phyloP scores from a whole-genome alignment of 768 basidiomycete genomes.

The Cyclocybe cylindracea region DNA sequence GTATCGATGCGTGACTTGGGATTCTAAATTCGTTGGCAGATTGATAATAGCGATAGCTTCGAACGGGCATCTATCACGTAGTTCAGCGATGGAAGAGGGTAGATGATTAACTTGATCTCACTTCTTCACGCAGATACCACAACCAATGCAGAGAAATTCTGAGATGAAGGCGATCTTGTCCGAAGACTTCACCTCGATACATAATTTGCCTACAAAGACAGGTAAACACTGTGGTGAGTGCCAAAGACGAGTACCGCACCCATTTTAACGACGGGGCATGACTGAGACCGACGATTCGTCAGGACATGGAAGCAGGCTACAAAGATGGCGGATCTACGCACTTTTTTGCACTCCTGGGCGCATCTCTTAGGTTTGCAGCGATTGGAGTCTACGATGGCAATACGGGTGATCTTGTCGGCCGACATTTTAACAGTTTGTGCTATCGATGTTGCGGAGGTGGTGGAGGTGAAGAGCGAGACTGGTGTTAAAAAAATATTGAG shows the following conservation, averaged over 20 bases:
- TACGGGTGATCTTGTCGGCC: constrained; percentile 92
- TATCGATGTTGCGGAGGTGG: constrained; percentile 16
- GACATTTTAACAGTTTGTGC: constrained; percentile 49
- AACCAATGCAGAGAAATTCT: constrained; percentile 98
- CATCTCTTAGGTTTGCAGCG: constrained; percentile 96
- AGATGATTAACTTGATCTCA: constrained; percentile 37
- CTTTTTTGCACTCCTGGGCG: constrained; percentile 98
- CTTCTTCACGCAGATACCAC: constrained; percentile 99
- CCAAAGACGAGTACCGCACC: constrained; percentile 43
- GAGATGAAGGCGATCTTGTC: constrained; percentile 99
- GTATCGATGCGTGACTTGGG: constrained; percentile 97
- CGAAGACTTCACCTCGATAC: constrained; percentile 94
- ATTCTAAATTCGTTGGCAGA: constrained; percentile 94
- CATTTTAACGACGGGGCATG: constrained; percentile 97
- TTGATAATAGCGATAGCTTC: constrained; percentile 99
- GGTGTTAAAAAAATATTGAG: constrained; percentile 9
- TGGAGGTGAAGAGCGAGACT: constrained; percentile 6
- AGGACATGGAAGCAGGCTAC: constrained; percentile 7
- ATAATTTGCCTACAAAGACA: constrained; percentile 75
- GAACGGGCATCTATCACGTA: constrained; percentile 82
- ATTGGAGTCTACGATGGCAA: constrained; percentile 92
- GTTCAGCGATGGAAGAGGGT: background rate
- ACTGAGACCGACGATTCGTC: constrained; percentile 23
- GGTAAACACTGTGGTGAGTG: background rate
- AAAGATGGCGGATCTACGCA: constrained; percentile 21